Evolutionary conservation across 495 filamentous ascomycete genomes (phyloP), one percentile per base, ranked within the genome.

Genomic region (Annulohypoxylon maeteangense): DNA sequence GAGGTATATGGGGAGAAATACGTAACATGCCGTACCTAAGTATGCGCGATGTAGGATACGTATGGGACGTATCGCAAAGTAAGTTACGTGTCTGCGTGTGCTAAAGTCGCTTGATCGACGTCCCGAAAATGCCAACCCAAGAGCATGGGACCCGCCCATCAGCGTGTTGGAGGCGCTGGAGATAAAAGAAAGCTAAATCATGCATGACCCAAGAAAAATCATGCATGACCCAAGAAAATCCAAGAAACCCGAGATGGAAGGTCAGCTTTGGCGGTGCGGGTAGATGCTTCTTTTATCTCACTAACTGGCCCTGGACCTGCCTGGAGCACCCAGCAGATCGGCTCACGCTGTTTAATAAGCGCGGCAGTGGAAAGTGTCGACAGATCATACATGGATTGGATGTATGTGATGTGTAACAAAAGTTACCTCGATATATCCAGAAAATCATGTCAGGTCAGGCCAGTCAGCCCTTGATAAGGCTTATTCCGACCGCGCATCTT

Each of bases 161-260:
- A 18, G 48, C 50, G 42, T 2, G 48, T 64, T 64, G 50, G 61
- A 55, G 48, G 50, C 61, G 48, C 34, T 48, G 45, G 42, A 48
- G 45, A 48, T 48, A 23, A 48, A 48, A 47, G n/a, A 47, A 47
- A 25, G 22, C 2, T n/a, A 54, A 20, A 34, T 32, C 50, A 27
- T 50, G 47, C 47, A 29, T 22, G 47, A 29, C 8, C 45, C 7
- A n/a, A n/a, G n/a, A n/a, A n/a, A 10, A 36, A 36, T 11, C 32
- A 36, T 36, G 32, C 32, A 36, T 11, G 32, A 36, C 6, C 32
- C 32, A 36, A 11, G 36, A 40, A 40, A 40, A 40, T 12, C 36
- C 34, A 12, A 40, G 14, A 14, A 40, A 40, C 11, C 36, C 36
- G 36, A 40, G 36, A 40, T 14, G 36, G 29, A 12, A 27, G 2